Conservation (phyloP, 1,284 basidiomycete species). For the Microbotryomycetes sp. region DNA sequence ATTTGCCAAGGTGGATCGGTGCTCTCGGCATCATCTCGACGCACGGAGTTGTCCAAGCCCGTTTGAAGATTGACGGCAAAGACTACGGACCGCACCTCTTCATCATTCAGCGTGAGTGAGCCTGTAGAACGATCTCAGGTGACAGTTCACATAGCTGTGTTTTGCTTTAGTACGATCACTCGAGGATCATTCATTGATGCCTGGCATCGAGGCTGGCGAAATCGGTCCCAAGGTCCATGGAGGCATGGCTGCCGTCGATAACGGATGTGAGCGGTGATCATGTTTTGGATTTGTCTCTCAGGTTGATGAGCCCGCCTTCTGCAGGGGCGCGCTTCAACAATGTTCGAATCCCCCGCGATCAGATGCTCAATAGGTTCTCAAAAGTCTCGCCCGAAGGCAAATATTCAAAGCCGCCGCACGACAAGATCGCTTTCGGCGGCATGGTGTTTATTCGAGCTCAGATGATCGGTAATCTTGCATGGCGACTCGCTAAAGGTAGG, state of each 20-base stretch:
- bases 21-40: slow-evolving; percentile 64
- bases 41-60: slow-evolving; percentile 69
- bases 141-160: not conserved
- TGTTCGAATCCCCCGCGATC: slow-evolving; percentile 61
- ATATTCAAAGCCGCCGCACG: slow-evolving; percentile 62
- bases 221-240: slow-evolving; percentile 63
- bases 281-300: slow-evolving; percentile 6
- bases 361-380: slow-evolving; percentile 71
- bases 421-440: slow-evolving; percentile 64
- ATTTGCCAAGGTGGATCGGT: slow-evolving; percentile 61
- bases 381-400: slow-evolving; percentile 59
- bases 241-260: slow-evolving; percentile 55
- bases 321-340: slow-evolving; percentile 52
- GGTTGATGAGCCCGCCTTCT: no score
- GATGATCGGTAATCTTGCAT: slow-evolving; percentile 56
- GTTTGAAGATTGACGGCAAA: slow-evolving; percentile 59
- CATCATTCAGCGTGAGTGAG: slow-evolving; percentile 51
- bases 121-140: no score
- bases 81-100: slow-evolving; percentile 70
- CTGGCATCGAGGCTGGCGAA: slow-evolving; percentile 65
- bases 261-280: slow-evolving; percentile 53
- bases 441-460: slow-evolving; percentile 41
- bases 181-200: slow-evolving; percentile 53
- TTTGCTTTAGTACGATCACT: slow-evolving; percentile 48
- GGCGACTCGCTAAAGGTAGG: slow-evolving; percentile 47